Evolutionary conservation across 495 filamentous ascomycete genomes (phyloP).

Genomic region (Neurospora sp.): DNA sequence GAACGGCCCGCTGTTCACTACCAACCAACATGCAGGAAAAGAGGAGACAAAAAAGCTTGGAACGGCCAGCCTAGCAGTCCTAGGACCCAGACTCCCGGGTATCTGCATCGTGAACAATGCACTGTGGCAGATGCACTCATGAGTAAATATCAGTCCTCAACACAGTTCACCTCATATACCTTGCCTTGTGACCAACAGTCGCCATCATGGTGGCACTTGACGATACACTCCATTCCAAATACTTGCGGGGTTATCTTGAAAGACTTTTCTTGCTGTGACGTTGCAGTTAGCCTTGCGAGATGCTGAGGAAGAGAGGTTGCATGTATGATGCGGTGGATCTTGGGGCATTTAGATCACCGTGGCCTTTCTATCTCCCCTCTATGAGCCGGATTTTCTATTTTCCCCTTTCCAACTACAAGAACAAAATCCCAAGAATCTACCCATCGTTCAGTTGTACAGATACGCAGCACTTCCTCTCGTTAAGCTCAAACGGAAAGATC

Average conservation of each 20-base stretch:
- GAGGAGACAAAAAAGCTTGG: background rate
- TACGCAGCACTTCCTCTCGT: too few relatives aligned
- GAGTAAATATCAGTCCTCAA: background rate
- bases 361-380: background rate
- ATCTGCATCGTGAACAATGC: background rate
- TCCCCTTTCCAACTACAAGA: background rate
- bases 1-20: background rate
- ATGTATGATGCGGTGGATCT: background rate
- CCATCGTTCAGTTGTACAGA: too few relatives aligned
- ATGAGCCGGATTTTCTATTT: background rate
- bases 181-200: background rate
- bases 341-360: background rate
- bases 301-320: background rate
- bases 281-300: background rate
- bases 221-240: background rate
- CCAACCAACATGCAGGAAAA: background rate
- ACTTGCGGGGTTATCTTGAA: background rate
- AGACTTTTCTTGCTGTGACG: background rate
- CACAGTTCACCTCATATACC: background rate
- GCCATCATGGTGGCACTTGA: background rate
- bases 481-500: too few relatives aligned
- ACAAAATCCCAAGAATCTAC: too few relatives aligned
- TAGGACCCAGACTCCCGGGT: background rate
- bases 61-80: background rate
- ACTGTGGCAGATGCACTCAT: background rate